A percentile compares a stretch with the other conserved stretches of the same genome.
Conservation (phyloP, 2,329 filamentous ascomycete genomes). For the Fusarium buharicum region DNA sequence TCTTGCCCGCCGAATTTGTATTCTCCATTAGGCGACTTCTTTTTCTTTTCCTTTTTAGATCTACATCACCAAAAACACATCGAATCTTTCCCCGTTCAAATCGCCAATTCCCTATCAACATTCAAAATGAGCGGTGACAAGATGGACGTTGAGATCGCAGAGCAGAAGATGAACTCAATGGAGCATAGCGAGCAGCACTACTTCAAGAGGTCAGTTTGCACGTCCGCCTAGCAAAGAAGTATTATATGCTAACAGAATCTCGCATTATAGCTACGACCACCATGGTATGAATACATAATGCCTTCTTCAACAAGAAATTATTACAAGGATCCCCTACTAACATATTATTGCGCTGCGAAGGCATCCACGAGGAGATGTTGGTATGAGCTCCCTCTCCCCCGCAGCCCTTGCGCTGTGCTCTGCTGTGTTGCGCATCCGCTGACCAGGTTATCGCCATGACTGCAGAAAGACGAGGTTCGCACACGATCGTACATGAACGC, state of each 20-base stretch:
- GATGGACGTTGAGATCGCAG: conserved; percentile 69
- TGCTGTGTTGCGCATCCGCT: conserved; percentile 31
- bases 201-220: conserved; percentile 83
- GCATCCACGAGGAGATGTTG: conserved; percentile 98
- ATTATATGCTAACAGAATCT: conserved; percentile 50
- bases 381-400: conserved; percentile 64
- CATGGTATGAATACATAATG: conserved; percentile 72
- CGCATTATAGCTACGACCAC: conserved; percentile 84
- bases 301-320: conserved; percentile 35
- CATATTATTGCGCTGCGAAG: conserved; percentile 60
- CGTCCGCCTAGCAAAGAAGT: conserved; percentile 3
- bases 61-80: conserved; percentile 5
- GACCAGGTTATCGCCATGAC: conserved; percentile 27
- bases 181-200: conserved; percentile 98
- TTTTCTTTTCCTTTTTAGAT: conserved; percentile 14
- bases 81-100: conserved; percentile 1
- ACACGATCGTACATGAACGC: conserved; percentile 97
- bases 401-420: conserved; percentile 12
- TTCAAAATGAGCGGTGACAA: conserved; percentile 60
- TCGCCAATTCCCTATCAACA: conserved; percentile 6
- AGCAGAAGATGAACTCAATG: conserved; percentile 75
- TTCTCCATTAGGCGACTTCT: conserved; percentile 34
- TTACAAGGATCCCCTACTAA: conserved; percentile 25
- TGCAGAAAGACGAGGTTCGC: conserved; percentile 96
- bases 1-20: conserved; percentile 26